These are phyloP conservation scores for Plasmodium knowlesi DNA, from an alignment of 169 alveolate genomes.

Conservation along the genomic window DNA sequence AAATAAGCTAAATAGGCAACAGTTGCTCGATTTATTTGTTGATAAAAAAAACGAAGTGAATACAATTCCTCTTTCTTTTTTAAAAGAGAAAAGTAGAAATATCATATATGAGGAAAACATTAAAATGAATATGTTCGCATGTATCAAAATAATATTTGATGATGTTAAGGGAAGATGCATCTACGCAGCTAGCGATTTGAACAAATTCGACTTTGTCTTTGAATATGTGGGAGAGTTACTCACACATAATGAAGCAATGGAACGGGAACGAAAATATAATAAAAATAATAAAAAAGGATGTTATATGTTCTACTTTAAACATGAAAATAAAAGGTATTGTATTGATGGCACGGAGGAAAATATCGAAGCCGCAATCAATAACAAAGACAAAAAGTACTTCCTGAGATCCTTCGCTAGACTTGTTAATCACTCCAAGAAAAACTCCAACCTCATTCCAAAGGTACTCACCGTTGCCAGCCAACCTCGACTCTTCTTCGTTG, in stretches of 20 bases:
- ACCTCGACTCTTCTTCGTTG: conserved; percentile 87
- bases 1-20: conserved; percentile 28
- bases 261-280: conserved; percentile 82
- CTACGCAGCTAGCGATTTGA: conserved; percentile 86
- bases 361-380: conserved; percentile 83
- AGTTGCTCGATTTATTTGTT: conserved; percentile 36
- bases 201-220: conserved; percentile 87
- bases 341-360: conserved; percentile 92
- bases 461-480: conserved; percentile 75
- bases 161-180: conserved; percentile 89
- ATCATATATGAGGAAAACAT: conserved; percentile 64
- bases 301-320: conserved; percentile 89
- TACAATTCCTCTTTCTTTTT: conserved; percentile 16
- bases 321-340: conserved; percentile 83
- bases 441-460: conserved; percentile 87
- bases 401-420: conserved; percentile 84
- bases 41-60: conserved; percentile 64
- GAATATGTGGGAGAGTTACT: conserved; percentile 91
- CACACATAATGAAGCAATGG: conserved; percentile 86
- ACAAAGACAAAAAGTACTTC: conserved; percentile 26
- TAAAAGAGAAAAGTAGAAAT: conserved; percentile 63
- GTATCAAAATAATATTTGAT: conserved; percentile 62
- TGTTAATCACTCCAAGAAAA: conserved; percentile 89
- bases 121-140: conserved; percentile 69
- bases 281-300: conserved; percentile 79